phyloP scores from a whole-genome alignment of 163 green algal genomes.

The Prototheca wickerhamii region DNA sequence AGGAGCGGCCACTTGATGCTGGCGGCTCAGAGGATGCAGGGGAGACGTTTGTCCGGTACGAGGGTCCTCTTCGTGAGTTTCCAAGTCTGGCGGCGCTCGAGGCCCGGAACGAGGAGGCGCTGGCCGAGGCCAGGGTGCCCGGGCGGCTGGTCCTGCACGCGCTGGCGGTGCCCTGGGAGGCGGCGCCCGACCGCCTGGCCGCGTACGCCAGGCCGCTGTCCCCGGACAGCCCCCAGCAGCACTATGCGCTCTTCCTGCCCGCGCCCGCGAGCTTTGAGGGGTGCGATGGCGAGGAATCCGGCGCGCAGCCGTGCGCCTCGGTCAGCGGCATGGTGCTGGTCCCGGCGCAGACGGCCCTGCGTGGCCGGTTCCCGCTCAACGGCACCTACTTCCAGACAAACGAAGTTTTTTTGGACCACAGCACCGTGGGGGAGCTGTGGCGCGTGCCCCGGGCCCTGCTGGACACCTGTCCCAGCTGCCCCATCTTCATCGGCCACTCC shows the following conservation, averaged over 20 bases:
- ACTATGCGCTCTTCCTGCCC: background rate
- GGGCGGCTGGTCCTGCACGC: background rate
- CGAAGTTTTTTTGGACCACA: conserved; percentile 42
- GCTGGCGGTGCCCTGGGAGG: background rate
- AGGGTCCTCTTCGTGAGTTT: too few species aligned
- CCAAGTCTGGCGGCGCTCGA: background rate
- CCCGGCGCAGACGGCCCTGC: background rate
- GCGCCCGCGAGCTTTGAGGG: background rate
- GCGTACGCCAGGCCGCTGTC: background rate
- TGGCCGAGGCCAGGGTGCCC: background rate
- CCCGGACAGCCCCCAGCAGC: background rate
- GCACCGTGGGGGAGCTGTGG: conserved; percentile 1
- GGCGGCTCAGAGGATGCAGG: background rate
- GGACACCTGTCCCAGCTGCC: conserved; percentile 2
- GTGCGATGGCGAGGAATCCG: background rate
- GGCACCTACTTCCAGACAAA: conserved; percentile 54
- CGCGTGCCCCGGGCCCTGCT: conserved; percentile 10
- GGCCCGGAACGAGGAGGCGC: background rate
- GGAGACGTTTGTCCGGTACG: too few species aligned
- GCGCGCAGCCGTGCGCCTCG: background rate
- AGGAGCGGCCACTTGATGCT: background rate
- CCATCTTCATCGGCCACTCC: conserved; percentile 33
- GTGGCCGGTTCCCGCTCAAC: conserved; percentile 37
- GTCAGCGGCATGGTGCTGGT: background rate
- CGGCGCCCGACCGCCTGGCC: background rate